Percentiles rank a stretch among this genome's conserved stretches.
Conservation (phyloP, 768 basidiomycete species). For the Tulasnella sp. region DNA sequence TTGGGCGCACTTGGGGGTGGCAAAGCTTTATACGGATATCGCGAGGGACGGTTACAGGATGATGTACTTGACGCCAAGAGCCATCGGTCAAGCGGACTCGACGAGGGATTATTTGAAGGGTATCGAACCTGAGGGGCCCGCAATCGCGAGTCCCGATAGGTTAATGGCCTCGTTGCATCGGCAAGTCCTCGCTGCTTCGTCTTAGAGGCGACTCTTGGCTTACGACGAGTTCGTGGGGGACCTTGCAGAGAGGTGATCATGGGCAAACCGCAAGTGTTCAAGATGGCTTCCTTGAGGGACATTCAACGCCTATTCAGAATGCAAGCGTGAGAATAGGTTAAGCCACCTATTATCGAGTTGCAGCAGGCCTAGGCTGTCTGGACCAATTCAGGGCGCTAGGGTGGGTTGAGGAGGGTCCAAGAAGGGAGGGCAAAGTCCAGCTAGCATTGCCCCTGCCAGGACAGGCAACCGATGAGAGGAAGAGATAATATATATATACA, state of each 20-base stretch:
- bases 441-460: too few species aligned
- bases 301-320: neutral
- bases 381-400: neutral
- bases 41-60: conserved; percentile 94
- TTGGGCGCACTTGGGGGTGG: conserved; percentile 97
- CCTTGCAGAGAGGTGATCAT: neutral
- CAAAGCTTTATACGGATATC: conserved; percentile 96
- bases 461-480: too few species aligned
- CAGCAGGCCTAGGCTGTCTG: too few species aligned
- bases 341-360: too few species aligned
- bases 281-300: neutral
- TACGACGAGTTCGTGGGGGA: neutral
- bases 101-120: conserved; percentile 91
- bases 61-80: conserved; percentile 95
- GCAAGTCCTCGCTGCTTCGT: too few species aligned
- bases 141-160: too few species aligned
- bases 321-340: too few species aligned
- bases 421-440: too few species aligned
- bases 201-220: too few species aligned
- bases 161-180: too few species aligned
- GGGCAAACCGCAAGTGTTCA: neutral
- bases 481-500: too few species aligned
- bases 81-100: conserved; percentile 96
- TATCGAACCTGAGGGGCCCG: conserved; percentile 61
- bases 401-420: too few species aligned